Evolutionary conservation across 176 grass and related monocot genomes (phyloP).

Genomic region (Hsuehochloa calcarea): DNA sequence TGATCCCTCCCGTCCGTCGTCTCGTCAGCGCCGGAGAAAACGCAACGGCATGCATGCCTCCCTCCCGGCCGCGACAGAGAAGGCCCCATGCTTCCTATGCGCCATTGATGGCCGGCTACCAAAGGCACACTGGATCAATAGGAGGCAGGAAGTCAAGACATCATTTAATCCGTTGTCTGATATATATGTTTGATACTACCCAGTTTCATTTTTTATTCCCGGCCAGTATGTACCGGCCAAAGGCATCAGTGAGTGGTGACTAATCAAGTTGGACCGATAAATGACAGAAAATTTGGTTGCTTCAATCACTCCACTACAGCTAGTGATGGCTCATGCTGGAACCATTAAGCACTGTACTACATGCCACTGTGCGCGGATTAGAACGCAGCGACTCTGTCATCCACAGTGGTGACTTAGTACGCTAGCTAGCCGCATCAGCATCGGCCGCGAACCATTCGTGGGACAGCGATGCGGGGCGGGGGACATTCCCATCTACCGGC

Average conservation of each 20-base stretch:
- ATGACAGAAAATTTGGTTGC: conserved; percentile 36
- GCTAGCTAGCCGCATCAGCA: background rate
- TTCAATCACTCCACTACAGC: conserved; percentile 7
- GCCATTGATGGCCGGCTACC: conserved; percentile 35
- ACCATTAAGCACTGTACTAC: conserved; percentile 12
- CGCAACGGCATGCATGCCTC: background rate
- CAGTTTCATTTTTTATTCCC: background rate
- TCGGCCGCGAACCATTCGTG: conserved; percentile 4
- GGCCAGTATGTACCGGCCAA: background rate
- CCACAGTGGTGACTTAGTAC: background rate
- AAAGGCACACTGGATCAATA: conserved; percentile 5
- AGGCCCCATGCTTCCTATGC: conserved; percentile 32
- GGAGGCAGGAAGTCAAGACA: conserved; percentile 45
- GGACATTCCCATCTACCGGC: conserved; percentile 38
- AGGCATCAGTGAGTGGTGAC: background rate
- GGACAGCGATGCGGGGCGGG: conserved; percentile 34
- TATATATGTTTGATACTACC: conserved; percentile 9
- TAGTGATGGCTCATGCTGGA: background rate
- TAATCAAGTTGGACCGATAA: conserved; percentile 38
- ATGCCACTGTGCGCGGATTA: conserved; percentile 10
- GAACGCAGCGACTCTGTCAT: conserved; percentile 2
- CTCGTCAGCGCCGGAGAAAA: background rate
- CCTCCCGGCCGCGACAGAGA: conserved; percentile 3
- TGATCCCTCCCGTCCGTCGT: background rate
- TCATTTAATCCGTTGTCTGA: conserved; percentile 43